A percentile compares a stretch with the other conserved stretches of the same genome.
Evolutionary conservation across 768 basidiomycete genomes (phyloP).

Genomic region (Chalciporus pseudorubinellus): DNA sequence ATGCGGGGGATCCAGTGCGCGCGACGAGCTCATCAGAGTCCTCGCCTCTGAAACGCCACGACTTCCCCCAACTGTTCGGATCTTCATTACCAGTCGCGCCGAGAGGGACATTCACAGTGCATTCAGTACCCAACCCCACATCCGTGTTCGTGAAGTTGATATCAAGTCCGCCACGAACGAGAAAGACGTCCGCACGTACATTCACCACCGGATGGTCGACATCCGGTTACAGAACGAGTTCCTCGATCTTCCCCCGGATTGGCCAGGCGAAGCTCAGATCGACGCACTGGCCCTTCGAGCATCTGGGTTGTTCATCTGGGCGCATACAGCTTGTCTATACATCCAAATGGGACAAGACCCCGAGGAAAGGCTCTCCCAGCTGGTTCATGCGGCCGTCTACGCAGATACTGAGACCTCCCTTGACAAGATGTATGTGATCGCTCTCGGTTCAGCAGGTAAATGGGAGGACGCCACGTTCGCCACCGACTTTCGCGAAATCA

Average conservation of each 20-base stretch:
- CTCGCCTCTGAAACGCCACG: slow-evolving; percentile 22
- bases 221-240: slow-evolving; percentile 29
- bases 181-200: slow-evolving; percentile 25
- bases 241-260: slow-evolving; percentile 26
- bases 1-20: slow-evolving; percentile 22
- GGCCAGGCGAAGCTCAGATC: slow-evolving; percentile 25
- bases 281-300: slow-evolving; percentile 26
- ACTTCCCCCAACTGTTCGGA: slow-evolving; percentile 25
- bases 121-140: slow-evolving; percentile 10
- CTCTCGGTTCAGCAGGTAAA: slow-evolving; percentile 29
- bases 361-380: slow-evolving; percentile 27
- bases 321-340: slow-evolving; percentile 32
- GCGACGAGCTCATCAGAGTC: slow-evolving; percentile 29
- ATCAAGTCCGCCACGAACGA: slow-evolving; percentile 25
- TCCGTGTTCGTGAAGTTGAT: slow-evolving; percentile 23
- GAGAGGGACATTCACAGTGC: slow-evolving; percentile 27
- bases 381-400: slow-evolving; percentile 19
- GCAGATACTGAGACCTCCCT: slow-evolving; percentile 28
- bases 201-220: slow-evolving; percentile 25
- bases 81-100: slow-evolving; percentile 34
- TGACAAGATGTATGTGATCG: slow-evolving; percentile 30
- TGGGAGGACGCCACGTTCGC: slow-evolving; percentile 31
- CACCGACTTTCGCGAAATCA: slow-evolving; percentile 31
- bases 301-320: slow-evolving; percentile 35
- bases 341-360: slow-evolving; percentile 32